Percentiles rank a stretch among this genome's conserved stretches.
Conservation (phyloP, 306 rosid species). For the Acacia confusa region DNA sequence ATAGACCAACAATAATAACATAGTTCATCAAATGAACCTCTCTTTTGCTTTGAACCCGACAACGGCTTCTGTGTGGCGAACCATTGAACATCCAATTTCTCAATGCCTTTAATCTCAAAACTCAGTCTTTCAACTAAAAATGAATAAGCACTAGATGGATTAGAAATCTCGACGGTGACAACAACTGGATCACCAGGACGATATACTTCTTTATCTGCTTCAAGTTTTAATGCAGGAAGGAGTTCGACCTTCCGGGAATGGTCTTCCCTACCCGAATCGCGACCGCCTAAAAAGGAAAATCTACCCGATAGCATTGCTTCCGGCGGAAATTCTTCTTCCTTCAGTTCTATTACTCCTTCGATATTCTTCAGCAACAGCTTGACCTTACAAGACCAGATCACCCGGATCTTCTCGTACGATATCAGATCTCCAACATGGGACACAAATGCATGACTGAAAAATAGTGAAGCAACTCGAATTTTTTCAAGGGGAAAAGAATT, state of each 20-base stretch:
- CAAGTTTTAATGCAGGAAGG: conserved; percentile 60
- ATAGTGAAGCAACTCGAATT: not conserved
- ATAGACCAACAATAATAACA: not conserved
- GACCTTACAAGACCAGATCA: conserved; percentile 20
- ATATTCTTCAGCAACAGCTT: not conserved
- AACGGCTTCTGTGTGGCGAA: conserved; percentile 79
- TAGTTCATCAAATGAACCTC: conserved; percentile 51
- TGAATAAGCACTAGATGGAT: conserved; percentile 49
- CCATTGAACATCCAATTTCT: conserved; percentile 92
- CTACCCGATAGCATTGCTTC: conserved; percentile 60
- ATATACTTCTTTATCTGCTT: conserved; percentile 77
- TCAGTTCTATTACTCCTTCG: not conserved
- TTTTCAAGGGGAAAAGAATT: too few relatives aligned
- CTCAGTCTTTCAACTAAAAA: conserved; percentile 76
- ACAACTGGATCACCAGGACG: conserved; percentile 87
- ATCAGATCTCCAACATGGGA: not conserved
- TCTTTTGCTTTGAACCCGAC: conserved; percentile 76
- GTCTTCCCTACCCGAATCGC: conserved; percentile 36
- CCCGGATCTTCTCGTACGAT: not conserved
- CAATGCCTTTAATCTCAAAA: conserved; percentile 82
- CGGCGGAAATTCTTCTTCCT: not conserved
- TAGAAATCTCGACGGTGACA: conserved; percentile 70
- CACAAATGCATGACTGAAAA: not conserved
- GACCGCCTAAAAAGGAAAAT: conserved; percentile 66
- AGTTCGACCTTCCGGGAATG: conserved; percentile 34